Evolutionary conservation across 768 basidiomycete genomes (phyloP).

Genomic region (Boletellus emodensis): DNA sequence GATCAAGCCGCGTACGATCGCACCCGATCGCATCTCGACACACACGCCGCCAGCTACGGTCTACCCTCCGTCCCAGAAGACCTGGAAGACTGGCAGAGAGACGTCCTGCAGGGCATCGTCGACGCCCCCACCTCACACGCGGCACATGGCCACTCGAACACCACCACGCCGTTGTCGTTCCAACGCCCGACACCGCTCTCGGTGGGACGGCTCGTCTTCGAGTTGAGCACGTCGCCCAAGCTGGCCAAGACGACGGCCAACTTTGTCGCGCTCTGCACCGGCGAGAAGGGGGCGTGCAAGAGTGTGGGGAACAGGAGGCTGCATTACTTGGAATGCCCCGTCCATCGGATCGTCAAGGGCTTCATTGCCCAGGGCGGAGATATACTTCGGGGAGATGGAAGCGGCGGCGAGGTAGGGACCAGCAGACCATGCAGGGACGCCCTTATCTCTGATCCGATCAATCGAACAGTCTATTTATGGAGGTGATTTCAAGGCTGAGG

Average conservation of each 20-base stretch:
- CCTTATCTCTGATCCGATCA: constrained; percentile 9
- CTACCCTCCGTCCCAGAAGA: constrained; percentile 37
- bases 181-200: constrained; percentile 36
- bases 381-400: constrained; percentile 49
- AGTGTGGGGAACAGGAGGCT: constrained; percentile 43
- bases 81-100: constrained; percentile 41
- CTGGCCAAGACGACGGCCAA: constrained; percentile 46
- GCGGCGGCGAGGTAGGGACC: constrained; percentile 47
- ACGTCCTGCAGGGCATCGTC: constrained; percentile 43
- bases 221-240: constrained; percentile 35
- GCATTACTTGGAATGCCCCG: constrained; percentile 40
- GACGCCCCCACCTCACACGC: constrained; percentile 10
- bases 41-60: constrained; percentile 40
- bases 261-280: constrained; percentile 46
- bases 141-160: no score
- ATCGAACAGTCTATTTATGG: constrained; percentile 41
- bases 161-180: constrained; percentile 27
- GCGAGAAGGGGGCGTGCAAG: constrained; percentile 44
- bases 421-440: background rate
- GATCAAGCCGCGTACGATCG: constrained; percentile 30
- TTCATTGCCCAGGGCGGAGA: constrained; percentile 56
- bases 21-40: constrained; percentile 32
- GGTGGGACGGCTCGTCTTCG: constrained; percentile 40
- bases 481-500: constrained; percentile 48
- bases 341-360: constrained; percentile 45